phyloP scores from a whole-genome alignment of 2,329 filamentous ascomycete species.

The Elsinoe necatrix region DNA sequence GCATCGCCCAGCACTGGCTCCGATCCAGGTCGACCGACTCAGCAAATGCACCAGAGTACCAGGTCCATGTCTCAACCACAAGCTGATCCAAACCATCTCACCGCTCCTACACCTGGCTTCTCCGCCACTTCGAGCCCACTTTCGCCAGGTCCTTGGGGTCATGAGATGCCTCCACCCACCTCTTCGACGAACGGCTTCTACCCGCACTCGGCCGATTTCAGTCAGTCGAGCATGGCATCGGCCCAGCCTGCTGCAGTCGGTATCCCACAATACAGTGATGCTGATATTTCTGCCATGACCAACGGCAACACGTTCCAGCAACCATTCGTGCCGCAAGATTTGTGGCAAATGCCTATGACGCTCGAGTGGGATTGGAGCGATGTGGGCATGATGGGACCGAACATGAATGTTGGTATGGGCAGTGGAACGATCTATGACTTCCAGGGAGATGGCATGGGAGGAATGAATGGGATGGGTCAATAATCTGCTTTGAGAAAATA shows the following conservation, averaged over 20 bases:
- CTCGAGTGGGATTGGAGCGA: slow-evolving; percentile 79
- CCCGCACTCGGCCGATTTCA: slow-evolving; percentile 3
- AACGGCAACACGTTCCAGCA: slow-evolving; percentile 56
- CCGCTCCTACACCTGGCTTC: neutral
- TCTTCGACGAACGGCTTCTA: slow-evolving; percentile 9
- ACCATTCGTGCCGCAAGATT: slow-evolving; percentile 81
- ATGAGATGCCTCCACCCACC: neutral
- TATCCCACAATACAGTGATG: slow-evolving; percentile 10
- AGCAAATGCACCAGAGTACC: slow-evolving; percentile 18
- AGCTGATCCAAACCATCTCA: neutral
- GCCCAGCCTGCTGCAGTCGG: neutral
- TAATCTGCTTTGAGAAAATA: neutral
- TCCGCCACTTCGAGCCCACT: neutral
- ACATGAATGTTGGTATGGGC: slow-evolving; percentile 16
- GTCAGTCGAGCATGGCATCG: neutral
- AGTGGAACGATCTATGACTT: slow-evolving; percentile 14
- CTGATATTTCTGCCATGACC: slow-evolving; percentile 15
- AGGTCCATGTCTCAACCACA: slow-evolving; percentile 18
- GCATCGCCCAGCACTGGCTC: slow-evolving; percentile 14
- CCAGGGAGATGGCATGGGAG: neutral
- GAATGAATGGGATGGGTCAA: slow-evolving; percentile 11
- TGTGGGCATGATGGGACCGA: slow-evolving; percentile 26
- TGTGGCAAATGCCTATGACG: slow-evolving; percentile 94
- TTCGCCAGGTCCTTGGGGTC: slow-evolving; percentile 7
- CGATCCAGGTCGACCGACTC: slow-evolving; percentile 17